These are phyloP conservation scores for Dichotomocladium elegans DNA, from an alignment of 371 early-diverging fungal species.

Conservation along the genomic window DNA sequence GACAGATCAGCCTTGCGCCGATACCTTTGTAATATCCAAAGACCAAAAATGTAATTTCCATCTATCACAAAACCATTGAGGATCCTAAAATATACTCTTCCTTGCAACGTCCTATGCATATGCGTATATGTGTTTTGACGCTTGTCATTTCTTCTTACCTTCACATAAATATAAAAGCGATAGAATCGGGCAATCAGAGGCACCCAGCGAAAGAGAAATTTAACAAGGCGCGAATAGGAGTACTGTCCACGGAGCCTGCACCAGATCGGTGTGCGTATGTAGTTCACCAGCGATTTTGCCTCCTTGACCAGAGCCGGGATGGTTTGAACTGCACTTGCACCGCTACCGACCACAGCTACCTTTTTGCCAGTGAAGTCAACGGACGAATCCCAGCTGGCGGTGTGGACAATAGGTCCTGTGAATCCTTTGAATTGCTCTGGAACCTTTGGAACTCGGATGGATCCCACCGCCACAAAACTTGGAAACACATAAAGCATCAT, in stretches of 20 bases:
- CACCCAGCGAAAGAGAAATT: conserved; percentile 12
- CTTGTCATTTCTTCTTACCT: no score
- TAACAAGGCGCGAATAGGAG: conserved; percentile 8
- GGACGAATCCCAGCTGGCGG: conserved; percentile 44
- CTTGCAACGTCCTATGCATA: no score
- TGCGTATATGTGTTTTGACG: no score
- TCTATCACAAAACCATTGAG: not conserved
- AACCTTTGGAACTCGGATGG: conserved; percentile 43
- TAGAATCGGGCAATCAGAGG: conserved; percentile 16
- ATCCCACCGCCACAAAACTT: conserved; percentile 22
- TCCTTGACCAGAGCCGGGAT: conserved; percentile 43
- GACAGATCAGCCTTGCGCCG: not conserved
- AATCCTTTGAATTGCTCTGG: conserved; percentile 49
- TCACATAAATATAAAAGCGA: conserved; percentile 6
- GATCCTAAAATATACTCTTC: not conserved
- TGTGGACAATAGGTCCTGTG: conserved; percentile 43
- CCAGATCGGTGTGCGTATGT: conserved; percentile 56
- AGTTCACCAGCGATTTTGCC: conserved; percentile 43
- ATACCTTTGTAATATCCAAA: conserved; percentile 7
- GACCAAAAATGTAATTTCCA: not conserved
- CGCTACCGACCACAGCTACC: conserved; percentile 50
- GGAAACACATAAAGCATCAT: not conserved
- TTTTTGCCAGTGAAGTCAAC: conserved; percentile 44
- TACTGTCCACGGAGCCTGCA: conserved; percentile 27
- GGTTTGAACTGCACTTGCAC: conserved; percentile 53